A percentile compares a stretch with the other conserved stretches of the same genome.
These are phyloP conservation scores for Iodosphaeria phyllophila DNA, from an alignment of 2,329 filamentous ascomycete genomes.

Conservation along the genomic window DNA sequence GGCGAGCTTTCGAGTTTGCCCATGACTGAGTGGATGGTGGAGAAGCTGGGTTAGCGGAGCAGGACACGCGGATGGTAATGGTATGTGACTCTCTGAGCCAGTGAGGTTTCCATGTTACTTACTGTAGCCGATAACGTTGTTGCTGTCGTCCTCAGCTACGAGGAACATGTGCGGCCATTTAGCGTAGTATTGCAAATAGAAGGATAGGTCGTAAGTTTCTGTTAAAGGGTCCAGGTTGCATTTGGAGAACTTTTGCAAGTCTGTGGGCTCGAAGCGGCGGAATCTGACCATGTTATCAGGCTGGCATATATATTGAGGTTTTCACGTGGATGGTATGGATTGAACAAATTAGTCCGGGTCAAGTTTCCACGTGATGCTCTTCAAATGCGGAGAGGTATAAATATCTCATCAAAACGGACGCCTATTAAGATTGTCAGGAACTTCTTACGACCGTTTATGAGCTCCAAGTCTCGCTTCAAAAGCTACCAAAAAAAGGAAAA, in stretches of 20 bases:
- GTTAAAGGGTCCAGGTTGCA: conserved; percentile 93
- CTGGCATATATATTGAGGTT: conserved; percentile 1
- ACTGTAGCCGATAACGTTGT: conserved; percentile 94
- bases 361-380: background rate
- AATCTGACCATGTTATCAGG: conserved; percentile 89
- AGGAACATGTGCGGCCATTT: conserved; percentile 93
- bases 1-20: conserved; percentile 88
- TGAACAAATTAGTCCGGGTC: background rate
- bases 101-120: conserved; percentile 15
- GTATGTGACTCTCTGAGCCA: too few relatives aligned
- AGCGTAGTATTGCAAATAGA: conserved; percentile 90
- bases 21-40: conserved; percentile 47
- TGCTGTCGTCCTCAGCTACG: conserved; percentile 68
- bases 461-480: too few relatives aligned
- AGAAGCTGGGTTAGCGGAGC: too few relatives aligned
- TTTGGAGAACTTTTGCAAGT: conserved; percentile 77
- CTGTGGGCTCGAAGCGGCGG: conserved; percentile 64
- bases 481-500: too few relatives aligned
- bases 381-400: too few relatives aligned
- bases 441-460: too few relatives aligned
- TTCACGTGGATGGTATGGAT: background rate
- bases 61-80: too few relatives aligned
- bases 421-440: too few relatives aligned
- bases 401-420: too few relatives aligned
- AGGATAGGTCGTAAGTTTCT: conserved; percentile 92